These are phyloP conservation scores for Pseudonitzschia multiseries DNA, from an alignment of 108 stramenopile genomes.

Conservation along the genomic window DNA sequence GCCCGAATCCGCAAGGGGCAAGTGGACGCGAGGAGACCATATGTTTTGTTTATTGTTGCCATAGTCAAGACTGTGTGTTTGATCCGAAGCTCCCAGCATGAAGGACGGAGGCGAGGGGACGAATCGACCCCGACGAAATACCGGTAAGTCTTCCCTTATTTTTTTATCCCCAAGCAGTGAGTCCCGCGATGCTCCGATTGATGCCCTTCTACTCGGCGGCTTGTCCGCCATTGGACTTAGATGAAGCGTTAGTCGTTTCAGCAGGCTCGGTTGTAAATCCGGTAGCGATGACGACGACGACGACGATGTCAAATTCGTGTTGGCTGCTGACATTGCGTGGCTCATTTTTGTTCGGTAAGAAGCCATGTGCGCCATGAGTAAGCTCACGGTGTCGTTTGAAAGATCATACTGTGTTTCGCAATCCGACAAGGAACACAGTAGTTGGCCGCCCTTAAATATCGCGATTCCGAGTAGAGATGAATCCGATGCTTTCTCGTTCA, in stretches of 20 bases:
- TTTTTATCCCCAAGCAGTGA: not conserved
- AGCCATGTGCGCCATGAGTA: conserved; percentile 30
- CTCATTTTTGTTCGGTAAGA: conserved; percentile 32
- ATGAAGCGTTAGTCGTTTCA: not conserved
- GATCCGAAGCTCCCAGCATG: conserved; percentile 43
- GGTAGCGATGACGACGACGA: not conserved
- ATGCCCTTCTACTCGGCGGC: not conserved
- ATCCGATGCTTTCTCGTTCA: conserved; percentile 13
- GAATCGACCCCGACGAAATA: conserved; percentile 13
- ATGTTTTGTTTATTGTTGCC: conserved; percentile 20
- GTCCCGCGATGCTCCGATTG: not conserved
- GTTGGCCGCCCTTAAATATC: conserved; percentile 24
- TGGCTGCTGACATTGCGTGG: not conserved
- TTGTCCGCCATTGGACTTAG: not conserved
- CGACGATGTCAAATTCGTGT: not conserved
- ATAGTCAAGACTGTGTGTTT: conserved; percentile 17
- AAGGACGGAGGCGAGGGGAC: conserved; percentile 42
- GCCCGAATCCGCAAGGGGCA: conserved; percentile 19
- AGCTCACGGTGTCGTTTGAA: conserved; percentile 1
- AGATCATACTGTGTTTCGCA: not conserved
- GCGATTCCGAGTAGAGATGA: conserved; percentile 28
- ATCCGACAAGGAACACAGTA: conserved; percentile 18
- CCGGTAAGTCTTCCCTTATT: not conserved
- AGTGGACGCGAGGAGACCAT: conserved; percentile 58
- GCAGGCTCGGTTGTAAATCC: not conserved